Evolutionary conservation across 1,284 basidiomycete genomes (phyloP), one percentile per base, ranked within the genome.

Genomic region (Ganoderma multipileum): DNA sequence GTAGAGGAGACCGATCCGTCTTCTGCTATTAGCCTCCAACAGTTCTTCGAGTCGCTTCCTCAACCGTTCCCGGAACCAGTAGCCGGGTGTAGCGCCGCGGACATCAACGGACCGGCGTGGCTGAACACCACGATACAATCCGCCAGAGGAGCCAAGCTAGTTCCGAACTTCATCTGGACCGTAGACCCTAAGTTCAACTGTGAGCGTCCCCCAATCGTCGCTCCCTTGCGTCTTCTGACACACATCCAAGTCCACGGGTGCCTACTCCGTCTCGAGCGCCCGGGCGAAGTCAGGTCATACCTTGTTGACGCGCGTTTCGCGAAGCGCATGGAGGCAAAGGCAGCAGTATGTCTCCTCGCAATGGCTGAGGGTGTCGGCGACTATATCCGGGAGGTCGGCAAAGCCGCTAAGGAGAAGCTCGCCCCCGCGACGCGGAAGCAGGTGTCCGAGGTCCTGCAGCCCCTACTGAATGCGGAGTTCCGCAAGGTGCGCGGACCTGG

Each of bases 251-350:
- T 89, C 14, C 85, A 89, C 60, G 89, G 90, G 2, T 88, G 86
- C 75, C 77, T 91, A 20, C 80, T 92, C 39, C 87, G 88, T 50
- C 73, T 92, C 8, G 82, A 84, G 52, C 83, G 85, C 26, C 85
- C 87, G 2, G 80, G 76, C 4, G 83, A 86, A 68, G 84, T 82
- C 36, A 83, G 79, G 59, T 86, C 87, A 0, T 92, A 84, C 72
- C 76, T 92, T 5, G 87, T 89, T 28, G 89, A 91, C 26, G 79
- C 87, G 0, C 80, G 81, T 11, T 91, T 91, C 70, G 71, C 81
- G 2, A 89, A 87, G 72, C 85, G 87, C 2, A 78, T 80, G 0
- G 90, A 91, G 64, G 90, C 90, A 18, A 91, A 89, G 76, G 81
- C 83, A 0, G 91, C 90, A 0, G 91, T 86, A 2, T 87, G 85